Evolutionary conservation across 179 eudicot genomes (phyloP), one percentile per base, ranked within the genome.

Genomic region (Beta lomatogona): DNA sequence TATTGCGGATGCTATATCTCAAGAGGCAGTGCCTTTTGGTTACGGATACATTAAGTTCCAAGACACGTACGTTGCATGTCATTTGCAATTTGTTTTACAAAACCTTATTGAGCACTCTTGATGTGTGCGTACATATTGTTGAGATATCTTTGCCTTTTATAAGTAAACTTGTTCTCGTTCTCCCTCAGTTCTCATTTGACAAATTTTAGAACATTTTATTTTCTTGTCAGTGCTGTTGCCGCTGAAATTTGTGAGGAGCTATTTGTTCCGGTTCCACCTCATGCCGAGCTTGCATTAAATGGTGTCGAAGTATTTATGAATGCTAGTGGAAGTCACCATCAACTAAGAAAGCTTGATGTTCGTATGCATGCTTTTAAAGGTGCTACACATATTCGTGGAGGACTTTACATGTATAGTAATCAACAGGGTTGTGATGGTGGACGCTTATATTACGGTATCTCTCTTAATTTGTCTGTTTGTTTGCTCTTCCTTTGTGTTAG

Each of bases 251-350:
- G 97, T 82, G 98, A 94, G 84, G 98, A 96, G 84, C 95, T 96
- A 55, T 94, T 90, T 83, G 87, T 89, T 83, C 93, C 99, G 50
- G 83, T 78, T 76, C 92, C 99, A 31, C 96, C 94, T 76, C 98
- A 94, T 85, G 86, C 94, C 9, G 96, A 96, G 91, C 97, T 94
- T 87, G 98, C 99, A 79, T 74, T 94, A 88, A 91, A 88, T 87
- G 98, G 99, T 71, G 98, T 96, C 78, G 98, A 96, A 84, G 94
- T 96, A 61, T 96, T 96, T 80, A 85, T 96, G 97, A 96, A 96
- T 90, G 98, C 99, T 63, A 96, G 99, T 85, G 99, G 97, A 88
- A 96, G 99, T 82, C 96, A 96, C 82, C 98, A 96, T 88, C 99
- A 94, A 86, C 88, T 94, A 69, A 83, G 99, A 80, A 96, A 96